phyloP scores from a whole-genome alignment of 2,329 filamentous ascomycete genomes.

The Neobulgaria alba region DNA sequence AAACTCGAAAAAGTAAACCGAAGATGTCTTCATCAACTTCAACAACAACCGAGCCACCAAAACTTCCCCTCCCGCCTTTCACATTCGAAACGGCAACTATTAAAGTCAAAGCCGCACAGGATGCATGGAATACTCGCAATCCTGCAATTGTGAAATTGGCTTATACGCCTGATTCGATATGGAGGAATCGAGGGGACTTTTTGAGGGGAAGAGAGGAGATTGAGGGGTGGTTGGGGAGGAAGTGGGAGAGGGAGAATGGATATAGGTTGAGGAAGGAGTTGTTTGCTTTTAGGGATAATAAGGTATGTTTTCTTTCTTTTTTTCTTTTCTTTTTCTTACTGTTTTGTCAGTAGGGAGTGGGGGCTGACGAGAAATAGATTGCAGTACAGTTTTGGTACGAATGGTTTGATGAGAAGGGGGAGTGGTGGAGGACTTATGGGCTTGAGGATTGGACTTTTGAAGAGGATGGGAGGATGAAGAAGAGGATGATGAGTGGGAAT shows the following conservation, averaged over 20 bases:
- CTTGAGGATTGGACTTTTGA: conserved; percentile 75
- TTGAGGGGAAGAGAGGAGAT: conserved; percentile 61
- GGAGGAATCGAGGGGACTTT: conserved; percentile 70
- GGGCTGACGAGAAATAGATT: conserved; percentile 50
- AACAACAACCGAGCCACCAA: too few relatives aligned
- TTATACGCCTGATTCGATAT: conserved; percentile 69
- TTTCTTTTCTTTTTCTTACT: too few relatives aligned
- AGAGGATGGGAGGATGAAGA: conserved; percentile 60
- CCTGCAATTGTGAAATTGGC: conserved; percentile 57
- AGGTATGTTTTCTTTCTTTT: conserved; percentile 33
- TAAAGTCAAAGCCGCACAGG: conserved; percentile 80
- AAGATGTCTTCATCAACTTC: too few relatives aligned
- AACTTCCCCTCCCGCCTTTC: conserved; percentile 59
- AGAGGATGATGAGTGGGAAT: conserved; percentile 69
- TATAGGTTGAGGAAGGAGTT: conserved; percentile 77
- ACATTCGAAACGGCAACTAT: conserved; percentile 60
- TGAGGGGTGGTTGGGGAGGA: conserved; percentile 56
- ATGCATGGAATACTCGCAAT: conserved; percentile 72
- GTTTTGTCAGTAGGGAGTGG: too few relatives aligned
- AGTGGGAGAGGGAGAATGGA: conserved; percentile 64
- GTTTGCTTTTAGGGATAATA: conserved; percentile 66
- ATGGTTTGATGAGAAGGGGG: conserved; percentile 63
- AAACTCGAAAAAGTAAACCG: too few relatives aligned
- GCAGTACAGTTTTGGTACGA: conserved; percentile 76
- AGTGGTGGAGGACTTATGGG: conserved; percentile 85